Percentiles rank a stretch among this genome's conserved stretches.
Conservation (phyloP, 2,329 filamentous ascomycete species). For the Leptoxyphium fumago region DNA sequence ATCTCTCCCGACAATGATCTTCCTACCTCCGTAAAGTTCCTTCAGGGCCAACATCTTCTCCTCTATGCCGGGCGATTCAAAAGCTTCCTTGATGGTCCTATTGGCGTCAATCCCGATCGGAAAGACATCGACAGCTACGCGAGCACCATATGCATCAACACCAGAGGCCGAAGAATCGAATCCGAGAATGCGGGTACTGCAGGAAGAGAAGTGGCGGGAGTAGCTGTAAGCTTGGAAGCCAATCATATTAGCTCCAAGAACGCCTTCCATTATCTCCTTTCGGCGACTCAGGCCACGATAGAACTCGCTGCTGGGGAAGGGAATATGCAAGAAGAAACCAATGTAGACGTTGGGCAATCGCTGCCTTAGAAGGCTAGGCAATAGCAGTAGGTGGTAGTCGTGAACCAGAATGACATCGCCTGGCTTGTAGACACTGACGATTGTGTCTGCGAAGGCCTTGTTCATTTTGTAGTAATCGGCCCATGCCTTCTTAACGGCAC, state of each 20-base stretch:
- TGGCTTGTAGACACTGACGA: slow-evolving; percentile 76
- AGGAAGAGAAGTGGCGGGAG: slow-evolving; percentile 85
- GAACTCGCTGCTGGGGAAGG: slow-evolving; percentile 93
- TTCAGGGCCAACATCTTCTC: slow-evolving; percentile 58
- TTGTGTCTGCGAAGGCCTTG: slow-evolving; percentile 77
- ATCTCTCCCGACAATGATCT: slow-evolving; percentile 88
- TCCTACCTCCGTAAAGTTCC: slow-evolving; percentile 72
- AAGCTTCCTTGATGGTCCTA: slow-evolving; percentile 61
- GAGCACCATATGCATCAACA: slow-evolving; percentile 75
- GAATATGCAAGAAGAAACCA: slow-evolving; percentile 84
- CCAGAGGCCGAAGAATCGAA: slow-evolving; percentile 75
- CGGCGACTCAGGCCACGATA: slow-evolving; percentile 74
- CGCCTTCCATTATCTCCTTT: slow-evolving; percentile 80
- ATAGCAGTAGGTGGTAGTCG: slow-evolving; percentile 82
- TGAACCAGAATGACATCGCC: slow-evolving; percentile 88
- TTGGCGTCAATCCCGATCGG: slow-evolving; percentile 88
- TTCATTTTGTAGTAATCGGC: slow-evolving; percentile 89
- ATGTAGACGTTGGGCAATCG: slow-evolving; percentile 80
- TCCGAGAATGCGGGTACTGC: slow-evolving; percentile 80
- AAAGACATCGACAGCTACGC: slow-evolving; percentile 84
- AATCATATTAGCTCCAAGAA: slow-evolving; percentile 81
- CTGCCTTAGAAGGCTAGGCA: slow-evolving; percentile 79
- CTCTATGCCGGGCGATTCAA: slow-evolving; percentile 49
- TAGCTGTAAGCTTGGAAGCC: slow-evolving; percentile 95
- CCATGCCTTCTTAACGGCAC: slow-evolving; percentile 71